Base-by-base conservation (phyloP, 495 filamentous ascomycete genomes). In the Acidiella bohemica region DNA sequence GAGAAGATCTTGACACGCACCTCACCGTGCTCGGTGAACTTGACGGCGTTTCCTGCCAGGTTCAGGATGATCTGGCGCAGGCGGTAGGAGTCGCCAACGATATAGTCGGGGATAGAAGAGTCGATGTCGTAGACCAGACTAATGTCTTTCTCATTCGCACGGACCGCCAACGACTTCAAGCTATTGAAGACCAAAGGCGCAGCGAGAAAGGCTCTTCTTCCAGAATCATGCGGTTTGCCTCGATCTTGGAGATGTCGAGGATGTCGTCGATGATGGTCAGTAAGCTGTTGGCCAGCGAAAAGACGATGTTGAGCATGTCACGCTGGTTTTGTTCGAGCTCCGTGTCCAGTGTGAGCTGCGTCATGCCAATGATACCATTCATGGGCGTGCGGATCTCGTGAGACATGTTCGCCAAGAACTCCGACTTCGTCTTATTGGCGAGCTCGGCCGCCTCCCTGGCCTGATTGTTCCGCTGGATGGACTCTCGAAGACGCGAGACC, bases 191-290 rank as follows among this genome's bases (percentile, higher is more conserved):
- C 86, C 5, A 86, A 93, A 32, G 84, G 30, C 90, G 76, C 36
- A 96, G 68, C 0, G 92, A 95, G 63, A 95, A 99, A 10, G 86
- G 87, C 50, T 96, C 95, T 55, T 88, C 84, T 55, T 99, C 90
- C 66, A 99, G 92, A 14, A 93, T 83, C 92, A 99, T 96, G n/a
- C 90, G 78, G 58, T 95, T 88, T 19, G 90, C 90, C 61, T 99
- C 90, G 49, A 99, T 99, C 76, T 99, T 99, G 5, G 85, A 93
- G 46, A 99, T 82, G 72, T 99, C 90, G 46, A 99, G 70, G 52
- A 99, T 96, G 59, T 99, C 90, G 57, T 99, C 90, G 56, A 99
- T 96, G 51, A 99, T 96, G 14, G 92, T 99, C 55, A 99, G 62
- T 47, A 99, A 64, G 66, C 92, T 95, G 63, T 95, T 94, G 32